phyloP scores from a whole-genome alignment of 768 basidiomycete species.

The Lentinula guzmanii region DNA sequence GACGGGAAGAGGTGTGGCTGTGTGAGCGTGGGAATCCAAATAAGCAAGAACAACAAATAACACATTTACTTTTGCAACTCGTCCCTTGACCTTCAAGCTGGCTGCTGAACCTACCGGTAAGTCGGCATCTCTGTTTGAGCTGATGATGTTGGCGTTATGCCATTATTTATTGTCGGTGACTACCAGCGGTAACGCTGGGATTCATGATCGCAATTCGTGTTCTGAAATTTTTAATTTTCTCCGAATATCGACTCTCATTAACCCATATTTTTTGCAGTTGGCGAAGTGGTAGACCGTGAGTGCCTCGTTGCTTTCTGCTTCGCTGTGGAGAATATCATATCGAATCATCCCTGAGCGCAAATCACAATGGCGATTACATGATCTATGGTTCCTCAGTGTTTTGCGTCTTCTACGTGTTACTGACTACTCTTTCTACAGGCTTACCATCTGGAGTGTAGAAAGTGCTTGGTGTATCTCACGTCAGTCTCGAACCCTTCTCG shows the following conservation, averaged over 20 bases:
- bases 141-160: constrained; percentile 45
- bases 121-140: background rate
- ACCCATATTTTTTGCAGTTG: constrained; percentile 6
- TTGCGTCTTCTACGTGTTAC: background rate
- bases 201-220: constrained; percentile 45
- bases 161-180: constrained; percentile 74
- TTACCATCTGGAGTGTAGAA: background rate
- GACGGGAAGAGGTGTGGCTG: background rate
- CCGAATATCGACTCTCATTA: constrained; percentile 4
- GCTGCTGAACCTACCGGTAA: background rate
- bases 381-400: constrained; percentile 1
- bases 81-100: background rate
- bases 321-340: constrained; percentile 24
- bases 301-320: background rate
- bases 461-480: background rate
- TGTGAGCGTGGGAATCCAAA: background rate
- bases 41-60: no score
- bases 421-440: background rate
- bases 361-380: constrained; percentile 21
- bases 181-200: constrained; percentile 16
- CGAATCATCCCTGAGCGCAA: constrained; percentile 32
- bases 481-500: background rate
- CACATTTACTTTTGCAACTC: background rate
- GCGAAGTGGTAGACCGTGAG: constrained; percentile 5
- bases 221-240: constrained; percentile 30